These are phyloP conservation scores for Arthrobotrys megalospora DNA, from an alignment of 2,329 filamentous ascomycete species.

Conservation along the genomic window DNA sequence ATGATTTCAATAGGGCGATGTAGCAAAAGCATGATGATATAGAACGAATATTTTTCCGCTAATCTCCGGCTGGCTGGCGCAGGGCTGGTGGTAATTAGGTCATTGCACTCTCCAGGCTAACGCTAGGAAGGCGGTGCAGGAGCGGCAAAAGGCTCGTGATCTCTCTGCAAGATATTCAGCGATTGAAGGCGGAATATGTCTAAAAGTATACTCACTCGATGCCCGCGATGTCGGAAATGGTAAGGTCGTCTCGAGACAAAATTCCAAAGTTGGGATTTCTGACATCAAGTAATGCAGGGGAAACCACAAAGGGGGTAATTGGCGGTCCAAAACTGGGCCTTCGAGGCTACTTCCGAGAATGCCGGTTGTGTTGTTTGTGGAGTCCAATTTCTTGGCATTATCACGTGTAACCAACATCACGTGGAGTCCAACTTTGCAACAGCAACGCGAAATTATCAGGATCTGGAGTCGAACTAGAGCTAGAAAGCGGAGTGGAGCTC, in stretches of 20 bases:
- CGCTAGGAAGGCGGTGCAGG: slow-evolving; percentile 35
- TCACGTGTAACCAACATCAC: neutral
- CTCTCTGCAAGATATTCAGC: slow-evolving; percentile 26
- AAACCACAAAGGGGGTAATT: slow-evolving; percentile 18
- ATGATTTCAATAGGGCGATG: slow-evolving; percentile 33
- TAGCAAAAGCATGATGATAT: slow-evolving; percentile 53
- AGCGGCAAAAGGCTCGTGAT: slow-evolving; percentile 13
- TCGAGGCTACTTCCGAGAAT: neutral
- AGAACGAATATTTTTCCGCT: slow-evolving; percentile 53
- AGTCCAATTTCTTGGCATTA: neutral
- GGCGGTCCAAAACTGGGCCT: too few species aligned
- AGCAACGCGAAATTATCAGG: neutral
- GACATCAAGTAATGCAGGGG: slow-evolving; percentile 41
- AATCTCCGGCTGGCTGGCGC: slow-evolving; percentile 26
- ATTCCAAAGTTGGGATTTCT: slow-evolving; percentile 16
- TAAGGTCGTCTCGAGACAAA: slow-evolving; percentile 38
- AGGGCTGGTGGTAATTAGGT: slow-evolving; percentile 33
- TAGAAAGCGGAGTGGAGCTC: too few species aligned
- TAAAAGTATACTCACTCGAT: slow-evolving; percentile 12
- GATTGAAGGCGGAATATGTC: slow-evolving; percentile 14
- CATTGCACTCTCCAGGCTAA: slow-evolving; percentile 36
- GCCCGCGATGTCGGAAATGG: slow-evolving; percentile 3
- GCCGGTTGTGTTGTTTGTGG: slow-evolving; percentile 5
- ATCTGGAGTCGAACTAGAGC: too few species aligned
- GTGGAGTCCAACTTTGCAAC: neutral